Percentiles rank a stretch among this genome's conserved stretches.
Evolutionary conservation across 1,284 basidiomycete species (phyloP).

Genomic region (Malassezia sp.): DNA sequence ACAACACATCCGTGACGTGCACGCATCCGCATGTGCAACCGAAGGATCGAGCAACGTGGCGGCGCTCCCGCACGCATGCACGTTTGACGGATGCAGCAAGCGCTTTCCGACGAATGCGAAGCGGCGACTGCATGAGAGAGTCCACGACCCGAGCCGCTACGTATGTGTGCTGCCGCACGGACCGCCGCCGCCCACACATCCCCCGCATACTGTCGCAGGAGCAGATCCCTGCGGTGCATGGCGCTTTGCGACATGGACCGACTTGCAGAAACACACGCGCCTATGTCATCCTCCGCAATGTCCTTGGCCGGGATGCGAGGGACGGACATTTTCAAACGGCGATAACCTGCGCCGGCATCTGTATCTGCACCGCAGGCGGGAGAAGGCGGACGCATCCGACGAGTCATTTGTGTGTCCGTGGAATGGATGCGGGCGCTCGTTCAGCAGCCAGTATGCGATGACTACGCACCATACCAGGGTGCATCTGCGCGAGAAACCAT

Average conservation of each 20-base stretch:
- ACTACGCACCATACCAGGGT: constrained; percentile 4
- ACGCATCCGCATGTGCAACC: constrained; percentile 6
- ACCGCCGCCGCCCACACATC: neutral
- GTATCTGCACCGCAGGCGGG: neutral
- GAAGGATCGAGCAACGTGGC: no score
- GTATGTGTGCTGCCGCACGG: constrained; percentile 5
- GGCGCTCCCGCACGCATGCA: constrained; percentile 2
- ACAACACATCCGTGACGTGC: constrained; percentile 10
- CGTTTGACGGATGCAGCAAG: constrained; percentile 1
- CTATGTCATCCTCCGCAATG: constrained; percentile 12
- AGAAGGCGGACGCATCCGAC: neutral
- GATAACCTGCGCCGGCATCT: constrained; percentile 11
- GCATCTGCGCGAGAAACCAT: constrained; percentile 5
- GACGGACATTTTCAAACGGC: constrained; percentile 8
- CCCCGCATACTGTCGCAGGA: neutral
- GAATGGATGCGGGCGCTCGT: constrained; percentile 11
- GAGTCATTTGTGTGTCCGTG: constrained; percentile 5
- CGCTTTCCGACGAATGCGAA: constrained; percentile 11
- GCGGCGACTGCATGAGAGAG: constrained; percentile 6
- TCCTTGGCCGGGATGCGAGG: constrained; percentile 1
- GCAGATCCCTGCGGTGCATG: neutral
- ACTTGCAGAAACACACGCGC: constrained; percentile 12
- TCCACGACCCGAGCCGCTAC: constrained; percentile 10
- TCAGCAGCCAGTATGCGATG: constrained; percentile 6
- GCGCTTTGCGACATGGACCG: constrained; percentile 13